Percentiles rank a stretch among this genome's conserved stretches.
These are phyloP conservation scores for Leishmania martiniquensis DNA, from an alignment of 208 protist genomes.

Conservation along the genomic window DNA sequence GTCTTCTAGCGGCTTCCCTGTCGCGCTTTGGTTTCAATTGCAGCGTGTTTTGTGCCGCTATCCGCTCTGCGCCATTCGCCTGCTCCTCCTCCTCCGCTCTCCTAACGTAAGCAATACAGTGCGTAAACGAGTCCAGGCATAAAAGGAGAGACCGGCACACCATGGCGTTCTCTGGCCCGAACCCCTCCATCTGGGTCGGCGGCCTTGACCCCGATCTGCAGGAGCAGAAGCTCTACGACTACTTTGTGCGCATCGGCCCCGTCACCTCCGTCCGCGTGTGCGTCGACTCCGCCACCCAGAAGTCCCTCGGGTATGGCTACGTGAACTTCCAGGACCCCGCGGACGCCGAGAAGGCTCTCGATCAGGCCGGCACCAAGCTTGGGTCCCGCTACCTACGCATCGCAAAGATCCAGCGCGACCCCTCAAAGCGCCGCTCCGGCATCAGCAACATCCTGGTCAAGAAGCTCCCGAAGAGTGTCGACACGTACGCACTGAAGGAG, in stretches of 20 bases:
- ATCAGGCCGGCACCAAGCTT: conserved; percentile 97
- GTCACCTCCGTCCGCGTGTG: conserved; percentile 98
- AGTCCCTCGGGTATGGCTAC: conserved; percentile 99
- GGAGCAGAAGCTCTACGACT: conserved; percentile 97
- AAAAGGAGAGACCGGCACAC: not conserved
- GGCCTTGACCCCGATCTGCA: conserved; percentile 96
- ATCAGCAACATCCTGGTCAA: conserved; percentile 99
- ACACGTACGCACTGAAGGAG: conserved; percentile 96
- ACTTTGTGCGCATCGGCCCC: conserved; percentile 97
- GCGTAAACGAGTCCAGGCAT: not conserved
- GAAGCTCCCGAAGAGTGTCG: conserved; percentile 96
- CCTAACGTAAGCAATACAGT: not conserved
- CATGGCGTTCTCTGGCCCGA: conserved; percentile 76
- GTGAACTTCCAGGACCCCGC: conserved; percentile 98
- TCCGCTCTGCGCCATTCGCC: conserved; percentile 5
- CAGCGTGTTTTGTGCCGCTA: not conserved
- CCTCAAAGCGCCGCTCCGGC: conserved; percentile 96
- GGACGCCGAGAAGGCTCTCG: conserved; percentile 98
- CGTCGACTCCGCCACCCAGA: conserved; percentile 96
- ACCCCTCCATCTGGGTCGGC: conserved; percentile 98
- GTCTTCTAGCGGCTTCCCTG: not conserved
- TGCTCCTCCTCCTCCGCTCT: not conserved
- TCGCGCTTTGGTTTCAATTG: not conserved
- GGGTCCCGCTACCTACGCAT: conserved; percentile 95
- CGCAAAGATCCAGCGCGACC: conserved; percentile 99